Percentiles rank a stretch among this genome's conserved stretches.
These are phyloP conservation scores for Physaria fendleri DNA, from an alignment of 345 rosid genomes.

Conservation along the genomic window DNA sequence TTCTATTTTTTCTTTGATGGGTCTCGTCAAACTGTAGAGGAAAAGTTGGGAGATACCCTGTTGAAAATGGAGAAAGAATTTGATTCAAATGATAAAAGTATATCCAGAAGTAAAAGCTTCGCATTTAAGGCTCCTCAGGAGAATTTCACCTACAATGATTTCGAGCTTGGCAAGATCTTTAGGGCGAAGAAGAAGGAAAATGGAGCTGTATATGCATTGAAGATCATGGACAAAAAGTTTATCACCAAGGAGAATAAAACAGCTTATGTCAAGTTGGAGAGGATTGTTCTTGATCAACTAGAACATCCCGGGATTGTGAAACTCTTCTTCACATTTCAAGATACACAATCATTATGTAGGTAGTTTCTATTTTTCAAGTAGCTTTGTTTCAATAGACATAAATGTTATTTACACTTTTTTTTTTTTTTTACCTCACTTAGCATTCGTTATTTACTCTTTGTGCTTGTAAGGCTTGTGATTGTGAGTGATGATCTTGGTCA, in stretches of 20 bases:
- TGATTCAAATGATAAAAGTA: constrained; percentile 41
- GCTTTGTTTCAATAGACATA: neutral
- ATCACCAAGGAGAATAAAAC: constrained; percentile 97
- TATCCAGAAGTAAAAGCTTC: constrained; percentile 59
- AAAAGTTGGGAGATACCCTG: constrained; percentile 42
- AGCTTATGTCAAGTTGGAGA: constrained; percentile 88
- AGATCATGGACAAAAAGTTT: constrained; percentile 98
- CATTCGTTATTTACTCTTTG: no score
- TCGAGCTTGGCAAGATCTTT: constrained; percentile 96
- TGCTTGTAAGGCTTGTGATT: constrained; percentile 8
- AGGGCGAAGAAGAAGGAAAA: constrained; percentile 91
- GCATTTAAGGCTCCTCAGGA: constrained; percentile 98
- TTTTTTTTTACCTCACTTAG: no score
- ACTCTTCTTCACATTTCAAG: constrained; percentile 90
- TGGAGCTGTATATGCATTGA: constrained; percentile 81
- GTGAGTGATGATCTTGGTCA: constrained; percentile 26
- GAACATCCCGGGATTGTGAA: constrained; percentile 93
- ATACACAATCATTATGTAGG: constrained; percentile 80
- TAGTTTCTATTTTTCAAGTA: constrained; percentile 20
- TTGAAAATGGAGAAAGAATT: constrained; percentile 90
- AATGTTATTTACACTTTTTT: neutral
- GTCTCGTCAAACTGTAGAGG: constrained; percentile 23
- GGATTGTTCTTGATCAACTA: constrained; percentile 93
- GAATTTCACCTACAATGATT: constrained; percentile 73
- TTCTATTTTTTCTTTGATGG: neutral